Evolutionary conservation across 2,329 filamentous ascomycete genomes (phyloP).

Genomic region (Ophiostoma piceae): DNA sequence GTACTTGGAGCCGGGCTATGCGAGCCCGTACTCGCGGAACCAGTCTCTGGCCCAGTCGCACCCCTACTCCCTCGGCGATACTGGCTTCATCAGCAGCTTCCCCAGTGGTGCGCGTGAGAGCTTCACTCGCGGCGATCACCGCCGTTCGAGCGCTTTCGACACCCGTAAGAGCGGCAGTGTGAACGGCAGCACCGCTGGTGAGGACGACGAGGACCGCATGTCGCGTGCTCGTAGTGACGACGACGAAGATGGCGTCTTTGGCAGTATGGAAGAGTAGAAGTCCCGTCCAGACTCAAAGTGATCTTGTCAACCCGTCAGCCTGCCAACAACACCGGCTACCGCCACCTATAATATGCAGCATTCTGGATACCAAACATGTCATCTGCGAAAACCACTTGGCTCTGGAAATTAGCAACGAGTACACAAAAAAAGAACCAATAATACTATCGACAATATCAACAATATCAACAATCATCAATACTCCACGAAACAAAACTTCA

Average conservation of each 20-base stretch:
- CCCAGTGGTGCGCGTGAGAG: conserved; percentile 58
- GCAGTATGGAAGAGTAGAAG: conserved; percentile 82
- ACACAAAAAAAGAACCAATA: conserved; percentile 13
- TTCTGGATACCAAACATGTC: not conserved
- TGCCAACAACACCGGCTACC: not conserved
- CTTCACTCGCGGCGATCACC: conserved; percentile 55
- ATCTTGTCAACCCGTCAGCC: not conserved
- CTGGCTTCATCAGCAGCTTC: conserved; percentile 60
- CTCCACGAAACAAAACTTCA: not conserved
- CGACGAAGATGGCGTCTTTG: conserved; percentile 93
- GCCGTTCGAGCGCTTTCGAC: conserved; percentile 28
- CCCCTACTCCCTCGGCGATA: conserved; percentile 43
- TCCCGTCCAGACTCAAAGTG: not conserved
- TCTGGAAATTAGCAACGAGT: not conserved
- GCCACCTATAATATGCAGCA: not conserved
- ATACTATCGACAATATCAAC: not conserved
- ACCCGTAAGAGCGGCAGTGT: conserved; percentile 66
- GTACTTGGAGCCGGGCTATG: conserved; percentile 54
- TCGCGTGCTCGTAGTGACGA: conserved; percentile 61
- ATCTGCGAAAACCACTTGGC: not conserved
- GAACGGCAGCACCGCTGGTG: conserved; percentile 57
- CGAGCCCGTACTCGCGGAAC: conserved; percentile 25
- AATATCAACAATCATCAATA: not conserved
- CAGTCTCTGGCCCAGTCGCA: not conserved
- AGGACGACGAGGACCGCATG: conserved; percentile 60